Evolutionary conservation across 1,284 basidiomycete species (phyloP), one percentile per base, ranked within the genome.

Genomic region (Sanghuangporus baumii): DNA sequence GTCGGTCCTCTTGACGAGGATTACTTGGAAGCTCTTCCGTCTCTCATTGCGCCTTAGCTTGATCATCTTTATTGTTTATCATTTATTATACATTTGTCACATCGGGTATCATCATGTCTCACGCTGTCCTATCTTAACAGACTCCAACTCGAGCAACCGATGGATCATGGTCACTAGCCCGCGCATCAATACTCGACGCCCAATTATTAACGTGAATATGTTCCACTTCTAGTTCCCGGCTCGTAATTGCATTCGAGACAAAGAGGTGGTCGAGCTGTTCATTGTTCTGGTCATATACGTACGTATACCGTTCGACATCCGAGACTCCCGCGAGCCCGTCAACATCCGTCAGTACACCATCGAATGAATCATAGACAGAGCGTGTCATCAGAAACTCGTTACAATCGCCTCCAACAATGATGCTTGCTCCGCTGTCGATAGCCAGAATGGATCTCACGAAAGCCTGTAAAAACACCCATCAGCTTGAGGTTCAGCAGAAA

Each of bases 131-230:
- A 16, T 14, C 23, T 55, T 55, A 66, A 59, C 84, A 85, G 6
- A 87, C 67, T 54, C 72, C 73, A 50, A 86, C 70, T 61, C 72
- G 74, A 23, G 76, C 81, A 16, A 85, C 81, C 37, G 78, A 81
- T 38, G 85, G 85, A 69, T 86, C 85, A 66, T 87, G 84, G 67
- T 86, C 85, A 65, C 81, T 84, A 60, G 79, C 75, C 20, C 82
- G 73, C 46, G 67, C 74, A 40, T 71, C 71, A 18, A 79, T 65
- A 8, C 72, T 73, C 23, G 78, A 71, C 12, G 79, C 73, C 83
- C 83, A 86, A 63, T 80, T 84, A 69, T 87, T 87, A 14, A 79
- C 80, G 69, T 87, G 85, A 55, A 86, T 74, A 67, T 86, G 84
- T 67, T 86, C 81, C 34, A 80, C 79, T 60, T 79, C 70, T 7